Percentiles rank a stretch among this genome's conserved stretches.
Evolutionary conservation across 1,139 yeast genomes (phyloP).

Genomic region (Zygoascus sp.): DNA sequence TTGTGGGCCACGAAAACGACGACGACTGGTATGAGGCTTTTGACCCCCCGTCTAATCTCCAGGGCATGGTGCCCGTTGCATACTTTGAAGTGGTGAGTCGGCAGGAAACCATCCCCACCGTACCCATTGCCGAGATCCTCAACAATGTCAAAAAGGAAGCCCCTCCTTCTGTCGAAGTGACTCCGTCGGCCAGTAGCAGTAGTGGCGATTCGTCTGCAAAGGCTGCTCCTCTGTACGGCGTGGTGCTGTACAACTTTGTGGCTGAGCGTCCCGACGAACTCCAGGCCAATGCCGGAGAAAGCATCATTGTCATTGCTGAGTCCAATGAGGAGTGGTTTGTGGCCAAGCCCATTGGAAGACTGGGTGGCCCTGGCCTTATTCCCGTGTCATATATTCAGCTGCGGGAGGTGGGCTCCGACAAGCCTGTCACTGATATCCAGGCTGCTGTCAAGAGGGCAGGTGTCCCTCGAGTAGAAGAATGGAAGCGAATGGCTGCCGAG

Average conservation of each 20-base stretch:
- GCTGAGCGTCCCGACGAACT: slow-evolving; percentile 91
- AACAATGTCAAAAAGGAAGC: slow-evolving; percentile 2
- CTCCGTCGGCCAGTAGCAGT: slow-evolving; percentile 3
- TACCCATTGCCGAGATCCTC: slow-evolving; percentile 25
- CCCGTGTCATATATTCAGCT: slow-evolving; percentile 88
- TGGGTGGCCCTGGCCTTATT: slow-evolving; percentile 96
- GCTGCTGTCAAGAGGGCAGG: slow-evolving; percentile 58
- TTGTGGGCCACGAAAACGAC: slow-evolving; percentile 56
- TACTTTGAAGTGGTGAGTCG: slow-evolving; percentile 79
- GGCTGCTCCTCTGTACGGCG: slow-evolving; percentile 50
- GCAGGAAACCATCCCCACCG: slow-evolving; percentile 39
- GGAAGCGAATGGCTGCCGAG: slow-evolving; percentile 88
- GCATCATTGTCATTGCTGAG: slow-evolving; percentile 89
- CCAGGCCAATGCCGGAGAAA: slow-evolving; percentile 79
- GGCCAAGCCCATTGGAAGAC: slow-evolving; percentile 89
- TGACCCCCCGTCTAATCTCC: slow-evolving; percentile 71
- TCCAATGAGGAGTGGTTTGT: slow-evolving; percentile 97
- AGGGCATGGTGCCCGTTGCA: slow-evolving; percentile 83
- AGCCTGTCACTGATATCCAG: slow-evolving; percentile 44
- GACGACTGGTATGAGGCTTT: slow-evolving; percentile 84
- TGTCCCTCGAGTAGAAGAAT: slow-evolving; percentile 89
- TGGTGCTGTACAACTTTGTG: slow-evolving; percentile 72
- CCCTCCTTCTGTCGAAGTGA: not conserved
- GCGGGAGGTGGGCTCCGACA: slow-evolving; percentile 66
- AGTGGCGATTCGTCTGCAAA: slow-evolving; percentile 14